Percentiles rank a stretch among this genome's conserved stretches.
These are phyloP conservation scores for Phytopythium chamaehyphon DNA, from an alignment of 352 stramenopile species.

Conservation along the genomic window DNA sequence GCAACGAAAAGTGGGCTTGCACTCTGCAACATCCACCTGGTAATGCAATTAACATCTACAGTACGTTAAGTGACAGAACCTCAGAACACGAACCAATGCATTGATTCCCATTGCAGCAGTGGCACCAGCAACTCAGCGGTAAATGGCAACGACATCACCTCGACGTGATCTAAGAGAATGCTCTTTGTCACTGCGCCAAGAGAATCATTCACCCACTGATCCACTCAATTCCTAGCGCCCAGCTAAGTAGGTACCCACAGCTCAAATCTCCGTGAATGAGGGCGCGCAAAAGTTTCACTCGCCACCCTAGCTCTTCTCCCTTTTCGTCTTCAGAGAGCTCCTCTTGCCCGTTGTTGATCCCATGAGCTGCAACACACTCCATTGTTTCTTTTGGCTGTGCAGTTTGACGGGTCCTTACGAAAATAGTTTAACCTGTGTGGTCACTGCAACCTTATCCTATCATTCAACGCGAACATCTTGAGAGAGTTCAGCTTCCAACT, in stretches of 20 bases:
- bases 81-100: conserved; percentile 50
- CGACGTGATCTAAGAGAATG: conserved; percentile 37
- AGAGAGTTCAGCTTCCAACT: conserved; percentile 26
- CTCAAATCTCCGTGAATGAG: conserved; percentile 22
- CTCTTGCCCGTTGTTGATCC: conserved; percentile 10
- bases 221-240: neutral
- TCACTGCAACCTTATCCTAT: too few relatives aligned
- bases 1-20: conserved; percentile 67
- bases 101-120: conserved; percentile 63
- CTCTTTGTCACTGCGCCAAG: conserved; percentile 23
- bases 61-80: too few relatives aligned
- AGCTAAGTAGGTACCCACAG: conserved; percentile 9
- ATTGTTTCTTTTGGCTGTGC: too few relatives aligned
- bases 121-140: conserved; percentile 45
- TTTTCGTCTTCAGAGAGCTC: conserved; percentile 9
- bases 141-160: conserved; percentile 49
- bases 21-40: conserved; percentile 61
- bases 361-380: too few relatives aligned
- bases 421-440: too few relatives aligned
- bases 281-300: conserved; percentile 29
- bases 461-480: neutral
- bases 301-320: conserved; percentile 13
- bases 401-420: too few relatives aligned
- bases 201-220: neutral
- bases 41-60: too few relatives aligned